phyloP scores from a whole-genome alignment of 352 stramenopile species.

The Phytopythium helicoides region DNA sequence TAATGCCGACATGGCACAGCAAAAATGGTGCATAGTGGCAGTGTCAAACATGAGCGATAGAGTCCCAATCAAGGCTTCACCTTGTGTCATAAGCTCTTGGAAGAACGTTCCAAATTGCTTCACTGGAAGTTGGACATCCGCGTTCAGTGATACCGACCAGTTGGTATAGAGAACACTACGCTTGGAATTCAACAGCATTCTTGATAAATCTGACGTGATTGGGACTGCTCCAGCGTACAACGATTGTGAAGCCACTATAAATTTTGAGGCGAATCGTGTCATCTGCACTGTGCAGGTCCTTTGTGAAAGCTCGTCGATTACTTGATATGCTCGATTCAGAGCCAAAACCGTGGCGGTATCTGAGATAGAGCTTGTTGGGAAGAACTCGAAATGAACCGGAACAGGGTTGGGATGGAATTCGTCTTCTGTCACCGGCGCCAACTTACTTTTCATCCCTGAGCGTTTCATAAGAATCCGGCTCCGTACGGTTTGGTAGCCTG shows the following conservation, averaged over 20 bases:
- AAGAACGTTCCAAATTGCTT: not conserved
- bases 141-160: conserved; percentile 2
- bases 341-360: not conserved
- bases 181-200: not conserved
- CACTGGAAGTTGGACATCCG: conserved; percentile 2
- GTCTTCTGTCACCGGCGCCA: no score
- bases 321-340: not conserved
- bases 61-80: not conserved
- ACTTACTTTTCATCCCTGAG: no score
- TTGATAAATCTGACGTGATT: not conserved
- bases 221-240: not conserved
- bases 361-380: not conserved
- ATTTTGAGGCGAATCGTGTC: not conserved
- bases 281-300: not conserved
- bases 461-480: not conserved
- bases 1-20: not conserved
- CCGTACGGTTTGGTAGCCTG: not conserved
- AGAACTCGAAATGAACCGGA: conserved; percentile 2
- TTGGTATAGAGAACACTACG: not conserved
- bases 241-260: not conserved
- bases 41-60: conserved; percentile 5
- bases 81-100: not conserved
- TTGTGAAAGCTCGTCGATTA: not conserved
- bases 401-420: no score
- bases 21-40: not conserved